Evolutionary conservation across 176 grass and related monocot genomes (phyloP).

Genomic region (Oryza longistaminata): DNA sequence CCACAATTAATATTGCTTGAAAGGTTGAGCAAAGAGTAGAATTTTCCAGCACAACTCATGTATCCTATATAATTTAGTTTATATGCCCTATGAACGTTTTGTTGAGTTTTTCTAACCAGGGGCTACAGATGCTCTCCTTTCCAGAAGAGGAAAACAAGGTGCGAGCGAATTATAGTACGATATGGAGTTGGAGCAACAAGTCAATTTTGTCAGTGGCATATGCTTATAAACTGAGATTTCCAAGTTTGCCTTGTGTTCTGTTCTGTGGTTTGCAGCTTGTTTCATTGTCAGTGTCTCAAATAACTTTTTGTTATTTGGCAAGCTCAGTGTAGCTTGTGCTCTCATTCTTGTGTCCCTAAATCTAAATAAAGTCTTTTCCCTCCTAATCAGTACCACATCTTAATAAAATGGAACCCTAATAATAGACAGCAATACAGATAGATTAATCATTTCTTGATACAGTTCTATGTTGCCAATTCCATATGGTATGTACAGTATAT

Average conservation of each 20-base stretch:
- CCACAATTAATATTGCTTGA: slow-evolving; percentile 30
- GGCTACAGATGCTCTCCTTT: neutral
- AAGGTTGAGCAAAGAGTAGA: neutral
- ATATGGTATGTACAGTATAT: neutral
- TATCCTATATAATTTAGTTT: neutral
- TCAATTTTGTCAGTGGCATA: neutral
- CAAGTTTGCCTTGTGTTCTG: neutral
- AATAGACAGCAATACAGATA: neutral
- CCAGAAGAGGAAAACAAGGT: neutral
- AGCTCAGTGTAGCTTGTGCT: neutral
- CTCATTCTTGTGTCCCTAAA: neutral
- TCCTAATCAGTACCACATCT: neutral
- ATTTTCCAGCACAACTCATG: slow-evolving; percentile 25
- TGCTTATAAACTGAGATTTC: neutral
- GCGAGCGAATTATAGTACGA: neutral
- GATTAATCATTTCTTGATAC: neutral
- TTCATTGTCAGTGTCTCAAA: neutral
- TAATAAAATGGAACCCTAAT: neutral
- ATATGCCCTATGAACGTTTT: neutral
- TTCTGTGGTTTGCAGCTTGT: neutral
- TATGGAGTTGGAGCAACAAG: neutral
- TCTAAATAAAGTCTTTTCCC: neutral
- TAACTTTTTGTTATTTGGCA: neutral
- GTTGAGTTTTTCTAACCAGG: slow-evolving; percentile 21
- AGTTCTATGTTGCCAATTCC: neutral